Evolutionary conservation across 2,329 filamentous ascomycete genomes (phyloP).

Genomic region (Arthrinium puccinioides): DNA sequence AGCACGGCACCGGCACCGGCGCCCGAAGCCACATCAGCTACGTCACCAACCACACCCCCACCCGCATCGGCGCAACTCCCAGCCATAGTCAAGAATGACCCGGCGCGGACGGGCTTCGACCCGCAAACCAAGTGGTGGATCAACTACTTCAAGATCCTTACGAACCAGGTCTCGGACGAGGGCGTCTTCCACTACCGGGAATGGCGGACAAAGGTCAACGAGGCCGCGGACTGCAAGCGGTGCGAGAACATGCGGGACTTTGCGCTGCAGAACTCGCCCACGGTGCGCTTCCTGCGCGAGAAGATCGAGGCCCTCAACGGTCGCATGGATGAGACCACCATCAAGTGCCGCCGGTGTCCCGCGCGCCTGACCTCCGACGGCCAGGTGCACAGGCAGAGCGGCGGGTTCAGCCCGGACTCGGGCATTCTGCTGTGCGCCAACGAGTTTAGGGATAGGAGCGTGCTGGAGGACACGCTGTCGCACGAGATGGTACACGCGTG

Average conservation of each 20-base stretch:
- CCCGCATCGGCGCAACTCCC: constrained; percentile 10
- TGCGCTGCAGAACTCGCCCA: constrained; percentile 76
- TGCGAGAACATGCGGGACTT: constrained; percentile 81
- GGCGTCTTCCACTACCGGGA: constrained; percentile 71
- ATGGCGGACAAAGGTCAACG: constrained; percentile 66
- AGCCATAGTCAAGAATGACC: constrained; percentile 46
- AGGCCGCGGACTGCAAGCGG: constrained; percentile 68
- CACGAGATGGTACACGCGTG: constrained; percentile 99
- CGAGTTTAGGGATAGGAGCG: constrained; percentile 69
- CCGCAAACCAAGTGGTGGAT: constrained; percentile 60
- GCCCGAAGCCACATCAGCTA: constrained; percentile 4
- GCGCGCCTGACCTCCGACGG: constrained; percentile 48
- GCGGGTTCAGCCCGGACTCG: constrained; percentile 79
- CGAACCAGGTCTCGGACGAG: constrained; percentile 61
- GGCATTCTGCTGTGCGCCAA: constrained; percentile 93
- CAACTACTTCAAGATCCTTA: constrained; percentile 79
- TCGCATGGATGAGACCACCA: constrained; percentile 63
- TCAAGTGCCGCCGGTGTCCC: constrained; percentile 75
- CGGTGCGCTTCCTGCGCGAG: constrained; percentile 78
- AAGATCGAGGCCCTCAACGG: constrained; percentile 77
- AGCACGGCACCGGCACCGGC: too few relatives aligned
- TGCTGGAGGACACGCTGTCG: constrained; percentile 87
- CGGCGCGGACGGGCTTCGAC: constrained; percentile 55
- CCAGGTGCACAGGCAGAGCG: constrained; percentile 57
- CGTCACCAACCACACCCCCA: constrained; percentile 6